A percentile compares a stretch with the other conserved stretches of the same genome.
These are phyloP conservation scores for Porogramme epimiltina DNA, from an alignment of 1,284 basidiomycete species.

Conservation along the genomic window DNA sequence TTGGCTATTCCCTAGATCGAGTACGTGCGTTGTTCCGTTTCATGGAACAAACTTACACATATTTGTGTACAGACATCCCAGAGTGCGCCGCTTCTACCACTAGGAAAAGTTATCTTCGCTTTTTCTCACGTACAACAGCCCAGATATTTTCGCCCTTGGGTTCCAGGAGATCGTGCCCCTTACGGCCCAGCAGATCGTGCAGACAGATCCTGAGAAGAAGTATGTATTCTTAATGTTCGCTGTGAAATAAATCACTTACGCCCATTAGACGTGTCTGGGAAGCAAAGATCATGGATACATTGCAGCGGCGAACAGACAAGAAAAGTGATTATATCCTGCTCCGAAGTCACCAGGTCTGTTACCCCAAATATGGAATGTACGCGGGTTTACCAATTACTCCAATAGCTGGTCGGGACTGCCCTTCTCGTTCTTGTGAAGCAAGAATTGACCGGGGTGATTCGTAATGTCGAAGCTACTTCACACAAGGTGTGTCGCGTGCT, in stretches of 20 bases:
- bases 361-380: background rate
- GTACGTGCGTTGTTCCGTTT: slow-evolving; percentile 43
- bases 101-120: background rate
- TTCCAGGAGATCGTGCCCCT: slow-evolving; percentile 99
- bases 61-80: slow-evolving; percentile 43
- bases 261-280: slow-evolving; percentile 82
- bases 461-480: slow-evolving; percentile 89
- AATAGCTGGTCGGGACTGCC: slow-evolving; percentile 91
- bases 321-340: slow-evolving; percentile 82
- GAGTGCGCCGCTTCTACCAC: slow-evolving; percentile 54
- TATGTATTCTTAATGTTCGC: slow-evolving; percentile 31
- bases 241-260: background rate
- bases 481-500: slow-evolving; percentile 66
- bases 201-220: slow-evolving; percentile 96
- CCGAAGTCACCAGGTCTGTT: slow-evolving; percentile 85
- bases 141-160: slow-evolving; percentile 89
- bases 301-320: slow-evolving; percentile 70
- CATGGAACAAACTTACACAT: background rate
- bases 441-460: slow-evolving; percentile 75
- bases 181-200: slow-evolving; percentile 94
- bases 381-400: slow-evolving; percentile 1
- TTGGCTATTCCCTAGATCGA: slow-evolving; percentile 86
- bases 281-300: slow-evolving; percentile 75
- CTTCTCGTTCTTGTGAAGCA: slow-evolving; percentile 85
- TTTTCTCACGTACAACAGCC: slow-evolving; percentile 46